phyloP scores from a whole-genome alignment of 2,329 filamentous ascomycete species.

The Exophiala xenobiotica region DNA sequence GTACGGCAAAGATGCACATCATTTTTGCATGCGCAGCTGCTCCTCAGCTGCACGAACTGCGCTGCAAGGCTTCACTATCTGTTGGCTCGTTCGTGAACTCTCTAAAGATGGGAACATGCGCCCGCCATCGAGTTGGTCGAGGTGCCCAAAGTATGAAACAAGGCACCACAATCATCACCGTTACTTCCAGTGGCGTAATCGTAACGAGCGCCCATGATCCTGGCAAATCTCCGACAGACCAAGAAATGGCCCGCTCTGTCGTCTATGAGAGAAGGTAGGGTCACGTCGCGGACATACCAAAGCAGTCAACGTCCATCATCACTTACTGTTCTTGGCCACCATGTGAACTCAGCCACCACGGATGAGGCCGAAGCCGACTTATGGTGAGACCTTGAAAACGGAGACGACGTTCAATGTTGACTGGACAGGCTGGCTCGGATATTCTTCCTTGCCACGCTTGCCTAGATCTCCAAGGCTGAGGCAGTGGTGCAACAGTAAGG shows the following conservation, averaged over 20 bases:
- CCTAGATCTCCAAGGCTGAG: constrained; percentile 19
- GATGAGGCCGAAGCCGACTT: constrained; percentile 12
- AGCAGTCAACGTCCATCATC: constrained; percentile 10
- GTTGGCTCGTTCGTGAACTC: background rate
- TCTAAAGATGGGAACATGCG: background rate
- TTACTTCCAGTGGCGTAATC: constrained; percentile 17
- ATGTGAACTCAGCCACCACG: constrained; percentile 12
- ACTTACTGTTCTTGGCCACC: constrained; percentile 18
- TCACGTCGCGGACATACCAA: constrained; percentile 12
- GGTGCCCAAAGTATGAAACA: constrained; percentile 18
- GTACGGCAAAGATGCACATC: constrained; percentile 16
- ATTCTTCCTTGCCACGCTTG: background rate
- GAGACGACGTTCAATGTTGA: background rate
- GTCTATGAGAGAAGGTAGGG: constrained; percentile 4
- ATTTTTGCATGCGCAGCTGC: constrained; percentile 25
- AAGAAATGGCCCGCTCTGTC: background rate
- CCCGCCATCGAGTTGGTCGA: constrained; percentile 4
- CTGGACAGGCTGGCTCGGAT: background rate
- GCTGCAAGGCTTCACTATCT: constrained; percentile 2
- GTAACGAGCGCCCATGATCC: constrained; percentile 14
- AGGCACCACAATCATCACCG: background rate
- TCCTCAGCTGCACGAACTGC: constrained; percentile 28
- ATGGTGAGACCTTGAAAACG: constrained; percentile 17
- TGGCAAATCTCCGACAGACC: constrained; percentile 23
- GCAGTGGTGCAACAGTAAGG: constrained; percentile 22